Percentiles rank a stretch among this genome's conserved stretches.
These are phyloP conservation scores for Talaromyces sp. DNA, from an alignment of 2,329 filamentous ascomycete genomes.

Conservation along the genomic window DNA sequence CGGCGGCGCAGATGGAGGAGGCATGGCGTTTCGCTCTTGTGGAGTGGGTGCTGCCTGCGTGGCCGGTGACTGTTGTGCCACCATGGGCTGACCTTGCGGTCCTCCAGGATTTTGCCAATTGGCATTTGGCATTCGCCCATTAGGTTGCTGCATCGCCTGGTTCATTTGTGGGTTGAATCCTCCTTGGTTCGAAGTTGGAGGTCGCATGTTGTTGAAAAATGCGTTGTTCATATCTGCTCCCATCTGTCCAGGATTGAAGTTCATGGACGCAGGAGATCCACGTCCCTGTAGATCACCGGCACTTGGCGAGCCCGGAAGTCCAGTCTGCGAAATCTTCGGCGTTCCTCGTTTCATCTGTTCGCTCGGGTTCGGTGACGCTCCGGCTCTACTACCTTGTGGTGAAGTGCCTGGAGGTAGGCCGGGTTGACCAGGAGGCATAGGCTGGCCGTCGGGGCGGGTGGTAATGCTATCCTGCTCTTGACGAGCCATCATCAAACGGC, in stretches of 20 bases:
- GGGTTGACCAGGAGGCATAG: slow-evolving; percentile 45
- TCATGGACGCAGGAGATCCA: slow-evolving; percentile 60
- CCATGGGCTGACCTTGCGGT: slow-evolving; percentile 46
- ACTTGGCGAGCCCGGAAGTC: slow-evolving; percentile 57
- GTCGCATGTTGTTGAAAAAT: slow-evolving; percentile 58
- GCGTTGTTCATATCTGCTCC: slow-evolving; percentile 46
- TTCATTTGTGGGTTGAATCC: slow-evolving; percentile 40
- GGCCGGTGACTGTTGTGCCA: slow-evolving; percentile 46
- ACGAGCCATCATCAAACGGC: slow-evolving; percentile 63
- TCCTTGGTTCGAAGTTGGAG: slow-evolving; percentile 54
- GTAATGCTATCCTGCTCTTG: slow-evolving; percentile 64
- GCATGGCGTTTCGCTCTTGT: slow-evolving; percentile 56
- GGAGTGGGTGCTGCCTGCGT: slow-evolving; percentile 55
- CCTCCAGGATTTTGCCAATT: slow-evolving; percentile 41
- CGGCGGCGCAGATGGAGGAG: slow-evolving; percentile 49
- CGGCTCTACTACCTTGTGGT: slow-evolving; percentile 56
- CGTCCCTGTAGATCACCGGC: slow-evolving; percentile 60
- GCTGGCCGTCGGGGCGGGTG: slow-evolving; percentile 51
- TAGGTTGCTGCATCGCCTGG: slow-evolving; percentile 24
- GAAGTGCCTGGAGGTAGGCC: slow-evolving; percentile 56
- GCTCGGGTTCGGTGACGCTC: slow-evolving; percentile 60
- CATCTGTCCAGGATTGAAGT: slow-evolving; percentile 55
- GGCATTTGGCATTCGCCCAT: slow-evolving; percentile 41
- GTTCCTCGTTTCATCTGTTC: slow-evolving; percentile 64
- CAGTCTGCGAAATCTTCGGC: slow-evolving; percentile 58